These are phyloP conservation scores for Ceratocystis eucalypticola DNA, from an alignment of 2,329 filamentous ascomycete genomes.

Conservation along the genomic window DNA sequence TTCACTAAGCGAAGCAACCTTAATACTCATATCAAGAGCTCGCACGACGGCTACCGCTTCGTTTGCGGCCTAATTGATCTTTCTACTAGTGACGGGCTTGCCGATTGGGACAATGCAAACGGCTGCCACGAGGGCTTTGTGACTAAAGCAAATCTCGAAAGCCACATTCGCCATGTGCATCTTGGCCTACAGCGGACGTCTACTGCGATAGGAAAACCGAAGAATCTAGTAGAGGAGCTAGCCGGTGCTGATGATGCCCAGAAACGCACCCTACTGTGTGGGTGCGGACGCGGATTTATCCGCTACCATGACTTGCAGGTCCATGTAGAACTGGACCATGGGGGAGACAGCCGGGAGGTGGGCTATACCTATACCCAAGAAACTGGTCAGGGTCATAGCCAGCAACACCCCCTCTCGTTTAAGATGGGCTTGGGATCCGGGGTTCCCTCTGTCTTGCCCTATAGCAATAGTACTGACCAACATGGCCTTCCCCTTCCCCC, in stretches of 20 bases:
- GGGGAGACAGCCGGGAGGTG: background rate
- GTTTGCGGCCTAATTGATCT: slow-evolving; percentile 63
- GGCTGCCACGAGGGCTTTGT: slow-evolving; percentile 66
- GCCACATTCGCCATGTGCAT: slow-evolving; percentile 74
- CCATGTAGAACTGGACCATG: slow-evolving; percentile 30
- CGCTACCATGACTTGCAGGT: slow-evolving; percentile 38
- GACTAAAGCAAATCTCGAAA: slow-evolving; percentile 65
- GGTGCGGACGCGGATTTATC: slow-evolving; percentile 35
- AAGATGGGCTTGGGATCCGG: background rate
- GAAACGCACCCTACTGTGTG: slow-evolving; percentile 34
- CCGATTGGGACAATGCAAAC: slow-evolving; percentile 48
- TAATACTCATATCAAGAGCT: slow-evolving; percentile 61
- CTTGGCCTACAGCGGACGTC: slow-evolving; percentile 42
- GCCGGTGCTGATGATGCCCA: slow-evolving; percentile 30
- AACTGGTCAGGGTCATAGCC: background rate
- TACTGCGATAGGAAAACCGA: slow-evolving; percentile 18
- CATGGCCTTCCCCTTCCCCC: background rate
- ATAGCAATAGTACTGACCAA: background rate
- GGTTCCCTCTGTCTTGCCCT: background rate
- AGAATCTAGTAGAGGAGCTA: slow-evolving; percentile 32
- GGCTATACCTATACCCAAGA: background rate
- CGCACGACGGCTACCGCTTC: slow-evolving; percentile 64
- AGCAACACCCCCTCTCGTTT: background rate
- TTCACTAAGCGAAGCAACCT: slow-evolving; percentile 81
- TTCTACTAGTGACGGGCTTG: slow-evolving; percentile 33